phyloP scores from a whole-genome alignment of 192 early-diverging fungal species.

The Chytriomyces sp. region DNA sequence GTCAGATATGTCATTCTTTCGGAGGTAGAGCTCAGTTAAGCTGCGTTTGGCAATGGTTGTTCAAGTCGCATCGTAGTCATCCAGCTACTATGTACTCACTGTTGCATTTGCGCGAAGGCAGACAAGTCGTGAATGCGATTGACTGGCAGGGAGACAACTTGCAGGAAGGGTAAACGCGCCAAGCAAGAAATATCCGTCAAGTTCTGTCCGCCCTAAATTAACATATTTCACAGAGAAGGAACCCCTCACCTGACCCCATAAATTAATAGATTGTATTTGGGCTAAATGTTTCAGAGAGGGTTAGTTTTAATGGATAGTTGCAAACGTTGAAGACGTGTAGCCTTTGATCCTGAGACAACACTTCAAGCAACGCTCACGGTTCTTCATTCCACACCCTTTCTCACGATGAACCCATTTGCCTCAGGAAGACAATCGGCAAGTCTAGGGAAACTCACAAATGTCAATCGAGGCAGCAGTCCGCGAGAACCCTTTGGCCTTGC shows the following conservation, averaged over 20 bases:
- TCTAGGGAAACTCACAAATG: background rate
- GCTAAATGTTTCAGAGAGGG: background rate
- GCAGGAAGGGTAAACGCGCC: slow-evolving; percentile 26
- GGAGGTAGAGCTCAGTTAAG: slow-evolving; percentile 44
- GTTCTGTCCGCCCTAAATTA: slow-evolving; percentile 22
- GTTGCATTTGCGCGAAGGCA: background rate
- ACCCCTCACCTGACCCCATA: slow-evolving; percentile 43
- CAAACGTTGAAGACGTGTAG: too few relatives aligned
- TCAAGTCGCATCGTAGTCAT: too few relatives aligned
- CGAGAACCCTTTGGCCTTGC: slow-evolving; percentile 27
- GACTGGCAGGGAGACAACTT: slow-evolving; percentile 48
- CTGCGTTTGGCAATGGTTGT: background rate
- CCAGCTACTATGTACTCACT: slow-evolving; percentile 2
- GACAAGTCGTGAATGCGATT: slow-evolving; percentile 32
- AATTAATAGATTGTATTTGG: slow-evolving; percentile 41
- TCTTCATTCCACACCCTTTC: too few relatives aligned
- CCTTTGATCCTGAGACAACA: too few relatives aligned
- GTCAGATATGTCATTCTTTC: slow-evolving; percentile 44
- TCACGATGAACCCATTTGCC: background rate
- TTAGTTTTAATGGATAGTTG: too few relatives aligned
- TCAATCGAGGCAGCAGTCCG: slow-evolving; percentile 10
- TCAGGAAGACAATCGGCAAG: background rate
- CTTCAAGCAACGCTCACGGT: too few relatives aligned
- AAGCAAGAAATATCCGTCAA: slow-evolving; percentile 45
- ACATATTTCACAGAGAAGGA: background rate